These are phyloP conservation scores for Elsinoe batatas DNA, from an alignment of 2,329 filamentous ascomycete genomes.

Conservation along the genomic window DNA sequence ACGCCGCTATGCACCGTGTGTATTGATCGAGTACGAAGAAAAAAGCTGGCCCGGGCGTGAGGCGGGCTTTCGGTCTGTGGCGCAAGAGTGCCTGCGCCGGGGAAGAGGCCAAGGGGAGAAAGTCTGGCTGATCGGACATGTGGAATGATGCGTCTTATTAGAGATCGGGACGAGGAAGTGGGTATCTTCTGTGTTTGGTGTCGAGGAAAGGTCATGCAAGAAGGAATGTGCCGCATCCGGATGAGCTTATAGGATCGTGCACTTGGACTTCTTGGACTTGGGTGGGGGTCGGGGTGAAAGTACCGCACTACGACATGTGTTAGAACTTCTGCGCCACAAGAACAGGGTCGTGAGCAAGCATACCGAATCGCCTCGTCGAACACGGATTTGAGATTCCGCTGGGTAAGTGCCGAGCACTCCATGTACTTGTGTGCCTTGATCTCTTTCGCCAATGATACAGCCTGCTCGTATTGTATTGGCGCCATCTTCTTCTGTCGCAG, in stretches of 20 bases:
- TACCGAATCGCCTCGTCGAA: slow-evolving; percentile 98
- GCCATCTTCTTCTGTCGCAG: slow-evolving; percentile 90
- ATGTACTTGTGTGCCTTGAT: slow-evolving; percentile 96
- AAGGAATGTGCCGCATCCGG: not conserved
- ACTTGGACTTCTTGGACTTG: slow-evolving; percentile 56
- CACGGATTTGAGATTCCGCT: slow-evolving; percentile 94
- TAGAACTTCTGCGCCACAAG: not conserved
- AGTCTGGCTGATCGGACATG: not conserved
- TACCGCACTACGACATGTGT: slow-evolving; percentile 48
- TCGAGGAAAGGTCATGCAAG: not conserved
- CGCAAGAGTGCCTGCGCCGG: too few relatives aligned
- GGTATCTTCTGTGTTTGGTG: not conserved
- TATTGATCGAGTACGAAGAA: not conserved
- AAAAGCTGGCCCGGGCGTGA: not conserved
- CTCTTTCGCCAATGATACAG: slow-evolving; percentile 78
- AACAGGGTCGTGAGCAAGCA: slow-evolving; percentile 26
- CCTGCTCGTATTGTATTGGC: slow-evolving; percentile 91
- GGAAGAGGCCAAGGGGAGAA: not conserved
- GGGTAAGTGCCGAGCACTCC: slow-evolving; percentile 93
- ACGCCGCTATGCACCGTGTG: slow-evolving; percentile 13
- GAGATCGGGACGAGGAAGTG: not conserved
- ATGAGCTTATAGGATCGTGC: slow-evolving; percentile 52
- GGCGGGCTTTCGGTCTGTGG: too few relatives aligned
- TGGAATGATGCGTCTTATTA: not conserved
- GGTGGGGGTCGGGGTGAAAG: slow-evolving; percentile 55